phyloP scores from a whole-genome alignment of 768 basidiomycete species.

The Pleurotus giganteus region DNA sequence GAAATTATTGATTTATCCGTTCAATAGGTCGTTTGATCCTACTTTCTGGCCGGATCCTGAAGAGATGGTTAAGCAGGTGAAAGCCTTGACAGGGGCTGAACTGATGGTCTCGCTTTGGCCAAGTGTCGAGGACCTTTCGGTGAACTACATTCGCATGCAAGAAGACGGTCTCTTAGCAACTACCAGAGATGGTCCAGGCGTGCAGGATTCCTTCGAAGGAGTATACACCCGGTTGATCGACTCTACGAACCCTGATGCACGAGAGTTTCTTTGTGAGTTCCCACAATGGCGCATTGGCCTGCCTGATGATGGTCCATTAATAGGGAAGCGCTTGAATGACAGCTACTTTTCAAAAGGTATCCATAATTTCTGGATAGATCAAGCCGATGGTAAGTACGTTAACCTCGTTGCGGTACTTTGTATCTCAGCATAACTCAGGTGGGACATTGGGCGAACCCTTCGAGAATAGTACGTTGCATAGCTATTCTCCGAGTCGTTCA shows the following conservation, averaged over 20 bases:
- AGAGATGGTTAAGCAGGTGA: slow-evolving; percentile 31
- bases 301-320: background rate
- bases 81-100: slow-evolving; percentile 32
- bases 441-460: slow-evolving; percentile 33
- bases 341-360: slow-evolving; percentile 36
- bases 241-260: slow-evolving; percentile 33
- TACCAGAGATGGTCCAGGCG: slow-evolving; percentile 32
- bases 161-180: slow-evolving; percentile 29
- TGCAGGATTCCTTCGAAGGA: slow-evolving; percentile 33
- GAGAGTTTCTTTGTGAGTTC: slow-evolving; percentile 32
- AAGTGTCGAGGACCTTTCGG: slow-evolving; percentile 34
- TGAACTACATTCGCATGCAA: slow-evolving; percentile 30
- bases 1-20: background rate
- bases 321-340: slow-evolving; percentile 34
- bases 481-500: background rate
- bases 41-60: slow-evolving; percentile 33
- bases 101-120: slow-evolving; percentile 40
- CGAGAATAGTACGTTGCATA: slow-evolving; percentile 25
- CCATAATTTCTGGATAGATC: slow-evolving; percentile 37
- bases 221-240: slow-evolving; percentile 35
- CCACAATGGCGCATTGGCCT: background rate
- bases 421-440: slow-evolving; percentile 16
- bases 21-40: slow-evolving; percentile 30
- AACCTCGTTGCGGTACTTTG: background rate
- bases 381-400: slow-evolving; percentile 28